A percentile compares a stretch with the other conserved stretches of the same genome.
phyloP scores from a whole-genome alignment of 2,329 filamentous ascomycete genomes.

The Sporothrix euskadiensis region DNA sequence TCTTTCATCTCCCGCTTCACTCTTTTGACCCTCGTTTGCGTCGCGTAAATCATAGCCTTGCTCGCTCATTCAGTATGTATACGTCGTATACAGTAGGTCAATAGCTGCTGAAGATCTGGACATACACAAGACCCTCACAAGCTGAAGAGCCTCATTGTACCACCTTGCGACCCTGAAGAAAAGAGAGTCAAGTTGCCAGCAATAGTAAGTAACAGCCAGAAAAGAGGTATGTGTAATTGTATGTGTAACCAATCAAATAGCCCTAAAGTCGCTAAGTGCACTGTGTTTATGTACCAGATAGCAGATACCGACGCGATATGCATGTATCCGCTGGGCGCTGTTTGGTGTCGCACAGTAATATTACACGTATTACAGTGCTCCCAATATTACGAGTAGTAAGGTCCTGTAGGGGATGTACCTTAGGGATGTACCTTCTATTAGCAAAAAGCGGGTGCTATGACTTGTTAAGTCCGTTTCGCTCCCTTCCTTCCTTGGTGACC shows the following conservation, averaged over 20 bases:
- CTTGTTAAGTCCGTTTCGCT: constrained; percentile 14
- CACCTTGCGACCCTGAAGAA: background rate
- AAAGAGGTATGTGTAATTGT: background rate
- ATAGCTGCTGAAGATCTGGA: background rate
- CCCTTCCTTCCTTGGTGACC: constrained; percentile 11
- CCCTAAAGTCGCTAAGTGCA: background rate
- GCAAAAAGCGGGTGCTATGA: background rate
- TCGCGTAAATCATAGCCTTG: background rate
- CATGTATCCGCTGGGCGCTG: constrained; percentile 6
- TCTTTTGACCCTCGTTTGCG: background rate
- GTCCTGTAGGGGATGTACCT: background rate
- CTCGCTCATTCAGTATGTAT: background rate
- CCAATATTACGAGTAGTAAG: background rate
- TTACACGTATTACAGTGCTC: background rate
- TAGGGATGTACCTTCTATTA: too few relatives aligned
- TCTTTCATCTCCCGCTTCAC: background rate
- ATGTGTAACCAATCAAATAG: background rate
- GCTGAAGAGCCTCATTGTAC: background rate
- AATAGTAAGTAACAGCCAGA: background rate
- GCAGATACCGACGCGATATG: constrained; percentile 7
- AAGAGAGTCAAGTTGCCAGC: background rate
- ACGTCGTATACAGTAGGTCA: background rate
- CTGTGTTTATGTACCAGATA: background rate
- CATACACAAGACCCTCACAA: background rate
- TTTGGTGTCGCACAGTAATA: constrained; percentile 5